Percentiles rank a stretch among this genome's conserved stretches.
Conservation (phyloP, 257 asterid genomes). For the Solanum sparsipilum region DNA sequence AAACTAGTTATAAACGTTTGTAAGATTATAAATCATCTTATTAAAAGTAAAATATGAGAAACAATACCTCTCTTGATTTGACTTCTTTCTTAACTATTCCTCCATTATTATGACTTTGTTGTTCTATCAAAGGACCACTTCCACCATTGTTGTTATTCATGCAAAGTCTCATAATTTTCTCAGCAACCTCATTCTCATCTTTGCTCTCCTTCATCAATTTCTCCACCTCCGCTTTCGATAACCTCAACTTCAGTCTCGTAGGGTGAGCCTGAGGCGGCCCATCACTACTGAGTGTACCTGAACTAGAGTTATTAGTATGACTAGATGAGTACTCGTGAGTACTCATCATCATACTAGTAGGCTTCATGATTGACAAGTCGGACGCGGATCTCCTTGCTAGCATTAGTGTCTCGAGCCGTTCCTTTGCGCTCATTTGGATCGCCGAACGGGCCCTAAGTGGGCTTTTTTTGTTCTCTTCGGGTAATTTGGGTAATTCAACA, state of each 20-base stretch:
- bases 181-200: slow-evolving; percentile 52
- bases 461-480: slow-evolving; percentile 15
- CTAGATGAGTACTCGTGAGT: neutral
- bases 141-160: slow-evolving; percentile 6
- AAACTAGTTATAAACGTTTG: too few species aligned
- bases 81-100: slow-evolving; percentile 11
- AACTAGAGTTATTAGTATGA: neutral
- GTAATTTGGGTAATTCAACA: slow-evolving; percentile 55
- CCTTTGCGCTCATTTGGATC: slow-evolving; percentile 89
- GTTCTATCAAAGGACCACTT: neutral
- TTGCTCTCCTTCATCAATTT: slow-evolving; percentile 59
- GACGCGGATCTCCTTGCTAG: slow-evolving; percentile 69
- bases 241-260: slow-evolving; percentile 53
- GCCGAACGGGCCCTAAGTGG: slow-evolving; percentile 63
- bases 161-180: slow-evolving; percentile 44
- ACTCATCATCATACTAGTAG: slow-evolving; percentile 24
- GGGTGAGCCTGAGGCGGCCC: neutral
- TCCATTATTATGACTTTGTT: neutral
- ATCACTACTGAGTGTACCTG: neutral
- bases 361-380: slow-evolving; percentile 50
- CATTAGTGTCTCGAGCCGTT: slow-evolving; percentile 83
- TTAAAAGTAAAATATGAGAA: too few species aligned
- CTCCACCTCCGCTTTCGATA: slow-evolving; percentile 69
- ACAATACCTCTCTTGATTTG: slow-evolving; percentile 53
- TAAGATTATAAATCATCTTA: too few species aligned